Evolutionary conservation across 108 stramenopile genomes (phyloP), one percentile per base, ranked within the genome.

Genomic region (Conticribra guillardii): DNA sequence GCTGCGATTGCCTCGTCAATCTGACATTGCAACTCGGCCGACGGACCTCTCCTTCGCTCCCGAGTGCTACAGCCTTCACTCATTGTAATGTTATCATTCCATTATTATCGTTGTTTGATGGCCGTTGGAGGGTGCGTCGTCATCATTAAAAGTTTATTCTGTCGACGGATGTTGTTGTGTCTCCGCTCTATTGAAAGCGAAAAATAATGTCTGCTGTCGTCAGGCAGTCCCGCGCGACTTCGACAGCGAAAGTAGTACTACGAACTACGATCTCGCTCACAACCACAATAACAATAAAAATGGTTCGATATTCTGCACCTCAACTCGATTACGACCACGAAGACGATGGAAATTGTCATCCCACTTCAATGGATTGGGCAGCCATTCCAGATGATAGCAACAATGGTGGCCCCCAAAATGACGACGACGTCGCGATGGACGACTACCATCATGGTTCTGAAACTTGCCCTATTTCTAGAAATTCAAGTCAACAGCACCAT

Each of bases 231-330:
- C n/a, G n/a, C n/a, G n/a, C n/a, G n/a, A n/a, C n/a, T n/a, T n/a
- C n/a, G n/a, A n/a, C n/a, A n/a, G n/a, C n/a, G n/a, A n/a, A n/a
- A n/a, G n/a, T n/a, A n/a, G n/a, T n/a, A n/a, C n/a, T 44, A 44
- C 44, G 15, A 15, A 15, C 8, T 15, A 44, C 44, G 15, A 44
- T 44, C 44, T 44, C 44, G 15, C 15, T 15, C 11, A 8, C 44
- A 44, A 44, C 15, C 44, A 11, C 44, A 44, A 44, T 11, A 44
- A 4, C 4, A 28, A 17, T n/a, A 54, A 57, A n/a, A 14, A 78
- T 78, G 69, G 76, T 53, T 24, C 76, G 68, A n/a, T 78, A 54
- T 70, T 62, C 32, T 24, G 69, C 68, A 27, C 76, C 68, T 34
- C 49, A 54, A 28, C 26, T n/a, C n/a, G n/a, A n/a, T n/a, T n/a